phyloP scores from a whole-genome alignment of 2,329 filamentous ascomycete species.

The Scedosporium dehoogii region DNA sequence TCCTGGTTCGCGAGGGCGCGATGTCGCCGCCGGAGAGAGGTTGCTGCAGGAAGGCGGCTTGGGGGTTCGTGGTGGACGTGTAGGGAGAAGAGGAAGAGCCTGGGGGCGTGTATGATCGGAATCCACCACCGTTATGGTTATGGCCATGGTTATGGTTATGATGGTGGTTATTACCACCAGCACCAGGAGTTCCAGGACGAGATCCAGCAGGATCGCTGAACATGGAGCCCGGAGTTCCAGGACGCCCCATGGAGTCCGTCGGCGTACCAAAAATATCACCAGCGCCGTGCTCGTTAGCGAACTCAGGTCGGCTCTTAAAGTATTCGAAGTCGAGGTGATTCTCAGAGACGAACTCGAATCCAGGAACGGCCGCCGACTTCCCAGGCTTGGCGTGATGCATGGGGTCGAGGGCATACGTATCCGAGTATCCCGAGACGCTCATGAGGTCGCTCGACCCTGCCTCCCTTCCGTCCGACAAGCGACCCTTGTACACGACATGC shows the following conservation, averaged over 20 bases:
- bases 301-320: slow-evolving; percentile 84
- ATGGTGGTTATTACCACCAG: slow-evolving; percentile 5
- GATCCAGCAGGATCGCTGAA: slow-evolving; percentile 35
- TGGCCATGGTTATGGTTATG: not conserved
- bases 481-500: slow-evolving; percentile 75
- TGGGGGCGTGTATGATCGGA: slow-evolving; percentile 11
- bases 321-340: slow-evolving; percentile 80
- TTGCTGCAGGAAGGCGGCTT: slow-evolving; percentile 9
- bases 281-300: slow-evolving; percentile 69
- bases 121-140: slow-evolving; percentile 1
- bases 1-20: slow-evolving; percentile 25
- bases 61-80: not conserved
- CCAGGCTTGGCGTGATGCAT: slow-evolving; percentile 53
- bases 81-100: slow-evolving; percentile 2
- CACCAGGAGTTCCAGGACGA: slow-evolving; percentile 38
- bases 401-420: slow-evolving; percentile 69
- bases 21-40: slow-evolving; percentile 12
- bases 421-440: slow-evolving; percentile 65
- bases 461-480: slow-evolving; percentile 58
- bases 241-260: slow-evolving; percentile 44
- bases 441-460: slow-evolving; percentile 44
- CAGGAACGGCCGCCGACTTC: slow-evolving; percentile 42
- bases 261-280: slow-evolving; percentile 56
- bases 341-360: slow-evolving; percentile 87
- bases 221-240: slow-evolving; percentile 48